Evolutionary conservation across 225 moss, liverwort and hornwort genomes (phyloP), one percentile per base, ranked within the genome.

Genomic region (Marchantia polymorpha): DNA sequence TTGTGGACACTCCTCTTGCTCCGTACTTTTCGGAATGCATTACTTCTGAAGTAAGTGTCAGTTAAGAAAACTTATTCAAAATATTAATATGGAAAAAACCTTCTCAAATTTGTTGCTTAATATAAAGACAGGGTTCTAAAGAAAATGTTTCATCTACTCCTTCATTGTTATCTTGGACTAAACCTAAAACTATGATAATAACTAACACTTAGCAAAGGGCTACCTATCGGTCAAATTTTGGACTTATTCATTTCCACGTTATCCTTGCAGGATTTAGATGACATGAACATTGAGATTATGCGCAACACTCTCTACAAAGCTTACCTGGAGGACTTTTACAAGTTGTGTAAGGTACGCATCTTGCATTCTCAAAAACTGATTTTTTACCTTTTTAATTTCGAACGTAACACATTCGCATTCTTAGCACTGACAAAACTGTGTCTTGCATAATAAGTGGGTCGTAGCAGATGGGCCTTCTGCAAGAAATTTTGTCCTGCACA

Each of bases 201-300:
- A 8, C 14, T 14, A 14, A 55, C 55, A 8, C 55, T 14, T 8
- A 55, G n/a, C n/a, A n/a, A n/a, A n/a, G n/a, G n/a, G n/a, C n/a
- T n/a, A n/a, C n/a, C n/a, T n/a, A n/a, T n/a, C n/a, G n/a, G n/a
- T n/a, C n/a, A n/a, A n/a, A 39, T 16, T 14, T 14, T 30, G 46
- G 31, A 23, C 72, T 72, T 22, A 72, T 12, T 52, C 23, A 25
- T 52, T 1, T 31, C 59, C 56, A 17, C 58, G 25, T 54, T 2
- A 13, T 75, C 16, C 53, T 75, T 84, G 30, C 83, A 97, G 97
- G 97, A 97, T 75, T 86, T 99, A 75, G 99, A 99, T 86, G 99
- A 99, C 84, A 99, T 99, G 99, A 99, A 99, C 81, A 93, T 99
- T 79, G 99, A 95, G 81, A 99, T 99, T 56, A 99, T 99, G 99